Evolutionary conservation across 805 yeast genomes (phyloP).

Genomic region (Lipomyces orientalis): DNA sequence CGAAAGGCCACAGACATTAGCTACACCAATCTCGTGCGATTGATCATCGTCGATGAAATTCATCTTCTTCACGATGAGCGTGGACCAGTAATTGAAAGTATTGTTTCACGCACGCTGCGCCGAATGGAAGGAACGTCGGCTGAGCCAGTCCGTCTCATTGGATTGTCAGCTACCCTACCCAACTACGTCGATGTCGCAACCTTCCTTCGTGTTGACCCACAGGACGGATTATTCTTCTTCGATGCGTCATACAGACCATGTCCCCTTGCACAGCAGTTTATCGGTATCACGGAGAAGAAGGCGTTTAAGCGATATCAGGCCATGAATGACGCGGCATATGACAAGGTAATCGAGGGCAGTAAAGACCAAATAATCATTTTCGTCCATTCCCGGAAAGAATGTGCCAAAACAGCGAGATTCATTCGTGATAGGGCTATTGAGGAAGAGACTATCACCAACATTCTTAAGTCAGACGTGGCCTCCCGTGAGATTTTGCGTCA

Average conservation of each 20-base stretch:
- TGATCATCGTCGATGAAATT: slow-evolving; percentile 57
- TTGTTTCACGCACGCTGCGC: slow-evolving; percentile 58
- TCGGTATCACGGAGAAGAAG: slow-evolving; percentile 50
- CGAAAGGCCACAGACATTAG: slow-evolving; percentile 60
- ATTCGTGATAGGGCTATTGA: slow-evolving; percentile 46
- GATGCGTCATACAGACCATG: slow-evolving; percentile 60
- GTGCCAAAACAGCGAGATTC: slow-evolving; percentile 54
- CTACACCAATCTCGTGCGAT: slow-evolving; percentile 57
- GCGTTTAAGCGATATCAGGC: slow-evolving; percentile 73
- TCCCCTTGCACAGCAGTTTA: slow-evolving; percentile 50
- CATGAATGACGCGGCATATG: slow-evolving; percentile 65
- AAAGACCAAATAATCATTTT: slow-evolving; percentile 48
- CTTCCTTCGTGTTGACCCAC: slow-evolving; percentile 63
- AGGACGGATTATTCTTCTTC: slow-evolving; percentile 79
- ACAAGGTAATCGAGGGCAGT: slow-evolving; percentile 49
- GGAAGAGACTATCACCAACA: slow-evolving; percentile 54
- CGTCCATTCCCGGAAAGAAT: slow-evolving; percentile 55
- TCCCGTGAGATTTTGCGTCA: slow-evolving; percentile 29
- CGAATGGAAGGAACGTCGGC: slow-evolving; percentile 78
- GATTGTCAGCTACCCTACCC: slow-evolving; percentile 61
- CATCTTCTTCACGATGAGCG: slow-evolving; percentile 54
- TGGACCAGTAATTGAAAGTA: slow-evolving; percentile 58
- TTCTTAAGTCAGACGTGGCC: slow-evolving; percentile 59
- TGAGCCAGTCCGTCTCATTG: slow-evolving; percentile 52
- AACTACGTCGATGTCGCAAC: slow-evolving; percentile 58